A percentile compares a stretch with the other conserved stretches of the same genome.
phyloP scores from a whole-genome alignment of 441 rosid species.

The Adansonia rubrostipa region DNA sequence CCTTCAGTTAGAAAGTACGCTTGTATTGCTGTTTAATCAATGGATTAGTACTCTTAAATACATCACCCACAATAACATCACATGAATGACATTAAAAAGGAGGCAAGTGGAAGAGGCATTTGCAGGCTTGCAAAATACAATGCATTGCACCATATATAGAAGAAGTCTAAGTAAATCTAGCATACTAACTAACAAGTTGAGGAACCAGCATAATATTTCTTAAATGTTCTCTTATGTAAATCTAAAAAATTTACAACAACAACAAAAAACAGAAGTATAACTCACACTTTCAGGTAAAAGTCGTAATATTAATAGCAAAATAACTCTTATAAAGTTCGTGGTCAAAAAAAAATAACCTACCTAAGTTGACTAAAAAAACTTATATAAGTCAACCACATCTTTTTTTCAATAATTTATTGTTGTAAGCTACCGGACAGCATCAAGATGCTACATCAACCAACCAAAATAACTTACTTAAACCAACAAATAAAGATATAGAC shows the following conservation, averaged over 20 bases:
- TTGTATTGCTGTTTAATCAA: background rate
- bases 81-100: constrained; percentile 7
- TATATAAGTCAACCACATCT: background rate
- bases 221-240: constrained; percentile 11
- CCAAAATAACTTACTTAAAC: background rate
- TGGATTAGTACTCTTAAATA: background rate
- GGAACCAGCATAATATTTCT: constrained; percentile 6
- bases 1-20: background rate
- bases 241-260: background rate
- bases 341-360: background rate
- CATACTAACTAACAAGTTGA: background rate
- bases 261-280: constrained; percentile 2
- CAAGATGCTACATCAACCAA: constrained; percentile 21
- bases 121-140: constrained; percentile 6
- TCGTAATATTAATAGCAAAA: background rate
- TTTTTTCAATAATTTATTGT: background rate
- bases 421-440: constrained; percentile 7
- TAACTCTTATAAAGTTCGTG: background rate
- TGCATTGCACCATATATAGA: background rate
- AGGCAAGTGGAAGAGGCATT: background rate
- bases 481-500: constrained; percentile 17
- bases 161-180: background rate
- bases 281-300: constrained; percentile 5
- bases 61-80: background rate
- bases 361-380: background rate